Evolutionary conservation across 2,329 filamentous ascomycete species (phyloP), one percentile per base, ranked within the genome.

Genomic region (Sarocladium oryzae): DNA sequence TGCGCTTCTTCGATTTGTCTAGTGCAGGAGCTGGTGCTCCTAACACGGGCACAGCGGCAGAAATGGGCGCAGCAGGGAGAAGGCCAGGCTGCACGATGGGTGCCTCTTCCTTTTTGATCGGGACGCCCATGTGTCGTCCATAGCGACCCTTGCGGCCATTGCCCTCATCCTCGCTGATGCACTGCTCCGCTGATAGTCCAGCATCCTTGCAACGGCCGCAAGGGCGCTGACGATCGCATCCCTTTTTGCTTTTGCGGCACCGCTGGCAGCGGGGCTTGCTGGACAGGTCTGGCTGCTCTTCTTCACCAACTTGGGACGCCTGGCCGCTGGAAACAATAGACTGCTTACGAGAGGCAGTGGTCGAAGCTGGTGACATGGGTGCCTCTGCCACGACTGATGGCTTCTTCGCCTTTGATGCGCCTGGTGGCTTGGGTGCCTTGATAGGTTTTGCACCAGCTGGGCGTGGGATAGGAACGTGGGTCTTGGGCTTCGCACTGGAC

Each of bases 191-290:
- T 52, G 88, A 87, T 60, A 99, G 89, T 18, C 93, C 93, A 38
- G 93, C 93, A 70, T 99, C 93, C 67, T 90, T 89, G 81, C 93
- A 99, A 56, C 93, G 84, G 52, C 90, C 89, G 64, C 93, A 99
- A 24, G 93, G 93, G 35, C 93, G 85, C 70, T 97, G 93, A 53
- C 93, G 86, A 72, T 99, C 93, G 66, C 93, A 99, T 11, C 93
- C 93, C 73, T 99, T 99, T 78, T 99, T 99, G 73, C 92, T 97
- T 81, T 99, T 99, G 62, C 93, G 87, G 77, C 93, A 99, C 53
- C 93, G 87, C 68, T 99, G 93, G 75, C 93, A 99, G 56, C 93
- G 90, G 52, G 93, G 93, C 72, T 97, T 96, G 58, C 87, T 91
- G 0, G 92, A 96, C 18, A 97, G 74, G 60, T 99, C 92, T 2